phyloP scores from a whole-genome alignment of 768 basidiomycete genomes.

The Trametes villosa region DNA sequence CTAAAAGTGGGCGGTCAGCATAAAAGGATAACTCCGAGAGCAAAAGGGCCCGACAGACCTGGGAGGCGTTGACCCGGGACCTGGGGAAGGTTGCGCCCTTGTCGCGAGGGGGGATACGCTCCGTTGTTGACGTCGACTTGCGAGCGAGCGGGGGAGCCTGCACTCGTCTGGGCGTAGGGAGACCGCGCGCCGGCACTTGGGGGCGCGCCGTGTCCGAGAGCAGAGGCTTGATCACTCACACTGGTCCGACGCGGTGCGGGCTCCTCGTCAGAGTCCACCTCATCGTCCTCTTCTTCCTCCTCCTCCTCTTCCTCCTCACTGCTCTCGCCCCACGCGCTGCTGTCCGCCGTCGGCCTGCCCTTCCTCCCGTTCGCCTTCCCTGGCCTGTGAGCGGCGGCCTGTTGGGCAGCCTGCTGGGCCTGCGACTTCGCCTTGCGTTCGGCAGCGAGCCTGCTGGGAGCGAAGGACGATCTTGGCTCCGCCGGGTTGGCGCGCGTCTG shows the following conservation, averaged over 20 bases:
- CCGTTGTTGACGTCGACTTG: constrained; percentile 20
- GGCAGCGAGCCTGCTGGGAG: constrained; percentile 79
- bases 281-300: constrained; percentile 65
- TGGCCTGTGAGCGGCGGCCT: constrained; percentile 76
- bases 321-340: constrained; percentile 62
- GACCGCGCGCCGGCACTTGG: constrained; percentile 8
- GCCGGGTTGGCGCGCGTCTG: constrained; percentile 27
- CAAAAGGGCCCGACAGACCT: constrained; percentile 17
- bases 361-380: constrained; percentile 56
- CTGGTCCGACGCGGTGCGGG: constrained; percentile 33
- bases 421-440: constrained; percentile 85
- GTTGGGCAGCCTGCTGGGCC: constrained; percentile 80
- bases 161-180: constrained; percentile 48
- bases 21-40: background rate
- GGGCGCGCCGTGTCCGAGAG: constrained; percentile 9
- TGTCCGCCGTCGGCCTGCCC: constrained; percentile 47
- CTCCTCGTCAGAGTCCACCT: constrained; percentile 65
- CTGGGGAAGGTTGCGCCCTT: constrained; percentile 68
- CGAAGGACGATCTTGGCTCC: constrained; percentile 80
- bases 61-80: constrained; percentile 56
- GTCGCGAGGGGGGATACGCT: constrained; percentile 39
- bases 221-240: constrained; percentile 23
- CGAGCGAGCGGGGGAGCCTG: constrained; percentile 24
- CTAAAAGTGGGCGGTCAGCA: constrained; percentile 33
- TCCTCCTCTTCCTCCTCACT: constrained; percentile 86